Evolutionary conservation across 2,329 filamentous ascomycete genomes (phyloP), one percentile per base, ranked within the genome.

Genomic region (Graphilbum ipis-grandicollis): DNA sequence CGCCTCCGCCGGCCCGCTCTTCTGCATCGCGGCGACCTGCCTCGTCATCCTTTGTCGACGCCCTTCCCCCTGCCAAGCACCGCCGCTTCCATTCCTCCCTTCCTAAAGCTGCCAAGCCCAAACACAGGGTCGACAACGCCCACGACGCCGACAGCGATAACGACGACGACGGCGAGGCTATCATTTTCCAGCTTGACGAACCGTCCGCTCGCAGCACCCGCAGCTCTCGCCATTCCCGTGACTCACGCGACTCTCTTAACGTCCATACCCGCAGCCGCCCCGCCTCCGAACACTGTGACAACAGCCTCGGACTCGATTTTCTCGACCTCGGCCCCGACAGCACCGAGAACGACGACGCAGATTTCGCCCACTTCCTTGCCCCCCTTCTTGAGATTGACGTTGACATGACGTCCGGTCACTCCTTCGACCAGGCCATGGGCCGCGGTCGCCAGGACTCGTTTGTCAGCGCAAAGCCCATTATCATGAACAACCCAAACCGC

Each of bases 381-480:
- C 31, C 34, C 13, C 32, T 28, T n/a, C 40, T 46, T 37, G 47
- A 56, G 47, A 26, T 49, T 50, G 47, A 59, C 53, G 39, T 58
- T 58, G 54, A 65, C 37, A 75, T 75, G 66, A 73, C 72, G 46
- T 68, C 70, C 46, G 68, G 68, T 47, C 63, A 66, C 39, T 58
- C 62, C 44, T 65, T 72, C 49, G 71, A 76, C 56, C 58, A 65
- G 58, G 62, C 64, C 52, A 60, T 71, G 58, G 60, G 65, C 56
- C 69, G 67, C 51, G 61, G 55, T 53, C 66, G 71, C 46, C 68
- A 75, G 52, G 71, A 76, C 58, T 77, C 72, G 37, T 76, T 77
- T 53, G 68, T 72, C 53, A 72, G 68, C 57, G 67, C 69, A 18
- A 76, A 75, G 54, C 73, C 74, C 46, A 78, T 78, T 45, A 74